phyloP scores from a whole-genome alignment of 805 yeast genomes.

The Blastobotrys robertii region DNA sequence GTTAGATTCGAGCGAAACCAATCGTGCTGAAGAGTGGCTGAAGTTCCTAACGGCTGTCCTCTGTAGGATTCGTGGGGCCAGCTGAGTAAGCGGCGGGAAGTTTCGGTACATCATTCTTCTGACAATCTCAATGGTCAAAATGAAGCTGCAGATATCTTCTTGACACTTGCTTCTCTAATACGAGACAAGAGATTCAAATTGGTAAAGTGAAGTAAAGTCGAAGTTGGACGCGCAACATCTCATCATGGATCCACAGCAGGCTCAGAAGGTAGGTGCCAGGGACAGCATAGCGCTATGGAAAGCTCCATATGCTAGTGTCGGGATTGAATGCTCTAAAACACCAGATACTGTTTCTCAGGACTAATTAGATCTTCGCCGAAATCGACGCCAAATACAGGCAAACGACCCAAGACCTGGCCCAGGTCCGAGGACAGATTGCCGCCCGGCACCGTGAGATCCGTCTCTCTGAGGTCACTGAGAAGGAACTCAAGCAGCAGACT shows the following conservation, averaged over 20 bases:
- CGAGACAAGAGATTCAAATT: too few species aligned
- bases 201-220: neutral
- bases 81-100: neutral
- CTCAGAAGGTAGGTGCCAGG: conserved; percentile 2
- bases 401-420: conserved; percentile 48
- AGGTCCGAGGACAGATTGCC: conserved; percentile 44
- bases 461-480: conserved; percentile 46
- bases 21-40: neutral
- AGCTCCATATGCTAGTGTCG: too few species aligned
- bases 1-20: conserved; percentile 11
- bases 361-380: conserved; percentile 28
- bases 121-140: too few species aligned
- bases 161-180: too few species aligned
- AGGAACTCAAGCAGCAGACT: conserved; percentile 39
- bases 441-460: conserved; percentile 40
- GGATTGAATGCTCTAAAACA: too few species aligned
- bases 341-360: too few species aligned
- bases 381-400: conserved; percentile 56
- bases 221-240: neutral
- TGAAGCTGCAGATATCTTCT: too few species aligned
- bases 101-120: too few species aligned
- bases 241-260: too few species aligned
- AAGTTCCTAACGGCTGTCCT: neutral
- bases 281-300: too few species aligned
- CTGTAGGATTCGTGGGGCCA: neutral